Base-by-base conservation (phyloP, 2,329 filamentous ascomycete genomes). In the Myriosclerotinia curreyana region DNA sequence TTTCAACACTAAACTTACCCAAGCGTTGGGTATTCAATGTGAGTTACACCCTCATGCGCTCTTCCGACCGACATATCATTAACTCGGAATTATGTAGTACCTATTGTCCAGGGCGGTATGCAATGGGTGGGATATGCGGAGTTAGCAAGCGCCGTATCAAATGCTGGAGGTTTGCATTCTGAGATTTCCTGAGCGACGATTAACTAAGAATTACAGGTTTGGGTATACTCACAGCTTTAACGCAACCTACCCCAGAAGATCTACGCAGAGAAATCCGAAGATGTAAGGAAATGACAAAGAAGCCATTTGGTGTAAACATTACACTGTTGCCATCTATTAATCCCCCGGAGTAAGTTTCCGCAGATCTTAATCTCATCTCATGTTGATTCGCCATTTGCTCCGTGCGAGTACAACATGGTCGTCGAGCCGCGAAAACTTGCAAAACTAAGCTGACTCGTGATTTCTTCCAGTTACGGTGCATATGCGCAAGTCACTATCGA, bases 401-500 rank as follows among this genome's bases (percentile, higher is more conserved):
- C 55, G 55, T 38, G 42, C 55, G 42, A 48, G 42, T 38, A 48
- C 55, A 59, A 38, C 31, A 59, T 59, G 42, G 4, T 17, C 14
- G 22, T 54, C 49, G 51, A 61, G n/a, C 22, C 46, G 31, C 40
- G 20, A 44, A 49, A 62, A 22, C 17, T n/a, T 56, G 42, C 50
- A 54, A 38, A 46, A n/a, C 9, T 31, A 48, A 36, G 36, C 52
- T 63, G 54, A 63, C 28, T 17, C 31, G 49, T 50, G 34, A 58
- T 28, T 34, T 42, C 22, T 31, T 22, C 12, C 15, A 63, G 61
- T 59, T 99, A 99, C 77, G 85, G 80, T 67, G 94, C 91, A 66
- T 99, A 96, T 79, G 92, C 94, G 36, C 90, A 91, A 77, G 91
- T 93, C 62, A 87, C 96, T 74, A 93, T 99, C 74, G 93, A 97